phyloP scores from a whole-genome alignment of 768 basidiomycete genomes.

The Russula foetens region DNA sequence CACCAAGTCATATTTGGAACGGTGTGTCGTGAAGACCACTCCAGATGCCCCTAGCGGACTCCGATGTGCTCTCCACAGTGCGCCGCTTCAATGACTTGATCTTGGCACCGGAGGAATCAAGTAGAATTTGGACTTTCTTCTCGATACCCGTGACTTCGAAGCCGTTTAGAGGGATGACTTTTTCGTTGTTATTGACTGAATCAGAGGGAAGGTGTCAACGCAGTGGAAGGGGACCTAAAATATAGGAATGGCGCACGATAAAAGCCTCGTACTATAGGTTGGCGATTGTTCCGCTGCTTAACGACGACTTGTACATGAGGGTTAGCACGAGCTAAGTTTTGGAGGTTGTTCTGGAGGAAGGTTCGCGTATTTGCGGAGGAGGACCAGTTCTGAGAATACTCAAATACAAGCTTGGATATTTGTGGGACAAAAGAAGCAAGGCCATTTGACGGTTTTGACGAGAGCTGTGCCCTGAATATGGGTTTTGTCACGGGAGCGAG shows the following conservation, averaged over 20 bases:
- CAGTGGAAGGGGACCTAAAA: not conserved
- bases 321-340: conserved; percentile 57
- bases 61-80: conserved; percentile 69
- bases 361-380: conserved; percentile 65
- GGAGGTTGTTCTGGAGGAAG: conserved; percentile 56
- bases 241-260: conserved; percentile 48
- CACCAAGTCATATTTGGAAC: conserved; percentile 36
- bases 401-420: conserved; percentile 80
- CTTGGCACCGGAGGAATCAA: conserved; percentile 83
- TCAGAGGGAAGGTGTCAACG: conserved; percentile 7
- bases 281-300: conserved; percentile 60
- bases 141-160: conserved; percentile 68
- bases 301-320: conserved; percentile 85
- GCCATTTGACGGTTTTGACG: conserved; percentile 65
- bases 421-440: conserved; percentile 66
- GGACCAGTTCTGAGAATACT: conserved; percentile 79
- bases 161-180: conserved; percentile 74
- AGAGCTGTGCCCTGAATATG: conserved; percentile 39
- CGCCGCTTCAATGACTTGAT: conserved; percentile 70
- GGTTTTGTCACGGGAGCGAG: conserved; percentile 27
- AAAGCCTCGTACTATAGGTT: conserved; percentile 78
- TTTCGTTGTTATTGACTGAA: conserved; percentile 79
- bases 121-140: conserved; percentile 71
- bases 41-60: conserved; percentile 84
- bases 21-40: conserved; percentile 77